Conservation (phyloP, 257 asterid genomes). For the Osmanthus fragrans region DNA sequence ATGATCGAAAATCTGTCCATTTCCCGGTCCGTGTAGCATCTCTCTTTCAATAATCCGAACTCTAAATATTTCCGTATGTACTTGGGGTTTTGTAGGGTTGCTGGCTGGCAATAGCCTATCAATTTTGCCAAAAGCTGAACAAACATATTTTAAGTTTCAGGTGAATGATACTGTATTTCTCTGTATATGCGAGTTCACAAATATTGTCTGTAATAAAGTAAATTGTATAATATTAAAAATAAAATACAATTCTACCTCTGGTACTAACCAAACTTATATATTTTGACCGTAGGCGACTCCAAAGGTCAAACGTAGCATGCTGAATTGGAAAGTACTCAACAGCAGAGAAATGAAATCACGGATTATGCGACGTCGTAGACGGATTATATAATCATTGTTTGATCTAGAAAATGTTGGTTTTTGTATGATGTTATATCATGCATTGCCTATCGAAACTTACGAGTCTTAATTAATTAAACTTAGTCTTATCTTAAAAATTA, state of each 20-base stretch:
- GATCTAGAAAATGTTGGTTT: too few relatives aligned
- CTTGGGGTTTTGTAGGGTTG: constrained; percentile 33
- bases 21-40: too few relatives aligned
- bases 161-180: constrained; percentile 22
- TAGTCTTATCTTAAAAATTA: too few relatives aligned
- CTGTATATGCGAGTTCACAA: not conserved
- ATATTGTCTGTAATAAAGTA: not conserved
- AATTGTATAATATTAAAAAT: not conserved
- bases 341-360: constrained; percentile 42
- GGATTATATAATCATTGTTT: constrained; percentile 13
- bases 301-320: constrained; percentile 41
- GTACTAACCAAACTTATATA: too few relatives aligned
- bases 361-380: constrained; percentile 45
- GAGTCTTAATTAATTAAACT: too few relatives aligned
- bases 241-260: too few relatives aligned
- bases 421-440: too few relatives aligned
- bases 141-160: constrained; percentile 51
- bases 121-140: constrained; percentile 37
- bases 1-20: too few relatives aligned
- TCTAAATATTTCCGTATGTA: not conserved
- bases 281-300: constrained; percentile 37
- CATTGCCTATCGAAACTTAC: too few relatives aligned
- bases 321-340: constrained; percentile 45
- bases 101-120: constrained; percentile 43
- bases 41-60: too few relatives aligned